phyloP scores from a whole-genome alignment of 1,139 yeast genomes.

The Sugiyamaella japonica region DNA sequence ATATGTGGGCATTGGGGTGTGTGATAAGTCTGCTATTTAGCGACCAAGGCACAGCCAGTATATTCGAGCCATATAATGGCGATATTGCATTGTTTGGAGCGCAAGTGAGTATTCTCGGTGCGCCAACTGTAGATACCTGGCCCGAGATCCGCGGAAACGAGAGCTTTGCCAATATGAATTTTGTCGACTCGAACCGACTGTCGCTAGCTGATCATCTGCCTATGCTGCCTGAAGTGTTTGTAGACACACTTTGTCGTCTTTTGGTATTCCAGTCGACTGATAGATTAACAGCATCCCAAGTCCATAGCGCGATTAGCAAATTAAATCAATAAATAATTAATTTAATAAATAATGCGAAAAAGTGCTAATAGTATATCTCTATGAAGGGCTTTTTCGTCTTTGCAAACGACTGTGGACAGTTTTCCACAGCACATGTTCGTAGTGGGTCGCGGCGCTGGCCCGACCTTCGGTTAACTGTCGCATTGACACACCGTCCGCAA shows the following conservation, averaged over 20 bases:
- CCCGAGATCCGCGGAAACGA: conserved; percentile 47
- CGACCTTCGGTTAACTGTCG: conserved; percentile 40
- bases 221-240: conserved; percentile 36
- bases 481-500: conserved; percentile 81
- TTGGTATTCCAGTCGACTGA: conserved; percentile 45
- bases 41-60: conserved; percentile 43
- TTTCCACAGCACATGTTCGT: conserved; percentile 28
- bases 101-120: conserved; percentile 67
- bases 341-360: not conserved
- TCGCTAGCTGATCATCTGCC: conserved; percentile 22
- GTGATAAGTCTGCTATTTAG: conserved; percentile 56
- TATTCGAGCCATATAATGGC: conserved; percentile 46
- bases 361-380: conserved; percentile 30
- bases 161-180: conserved; percentile 45
- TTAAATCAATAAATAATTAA: conserved; percentile 11
- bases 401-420: conserved; percentile 28
- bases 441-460: conserved; percentile 18
- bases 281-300: conserved; percentile 41
- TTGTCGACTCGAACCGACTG: conserved; percentile 26
- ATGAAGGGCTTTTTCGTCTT: conserved; percentile 26
- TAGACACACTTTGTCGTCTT: conserved; percentile 39
- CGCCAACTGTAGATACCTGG: conserved; percentile 58
- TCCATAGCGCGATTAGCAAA: conserved; percentile 22
- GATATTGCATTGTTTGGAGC: conserved; percentile 66
- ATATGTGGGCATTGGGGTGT: conserved; percentile 81